Conservation (phyloP, 1,284 basidiomycete genomes). For the Ganoderma sinense region DNA sequence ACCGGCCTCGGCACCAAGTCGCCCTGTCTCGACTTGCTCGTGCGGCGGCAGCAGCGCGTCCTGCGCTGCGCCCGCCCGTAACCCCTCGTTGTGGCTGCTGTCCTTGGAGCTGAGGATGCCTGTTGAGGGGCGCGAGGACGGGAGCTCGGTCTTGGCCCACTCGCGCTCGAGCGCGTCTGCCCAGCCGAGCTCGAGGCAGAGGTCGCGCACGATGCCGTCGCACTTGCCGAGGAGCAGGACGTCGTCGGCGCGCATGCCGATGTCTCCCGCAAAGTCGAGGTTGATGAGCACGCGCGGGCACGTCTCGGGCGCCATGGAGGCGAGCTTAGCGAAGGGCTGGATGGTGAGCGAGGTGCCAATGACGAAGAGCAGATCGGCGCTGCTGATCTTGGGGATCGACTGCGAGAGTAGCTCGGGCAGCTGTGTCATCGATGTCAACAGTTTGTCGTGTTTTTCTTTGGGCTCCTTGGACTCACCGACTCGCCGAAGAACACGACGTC, state of each 20-base stretch:
- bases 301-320: conserved; percentile 50
- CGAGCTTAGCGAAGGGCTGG: conserved; percentile 78
- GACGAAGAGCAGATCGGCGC: conserved; percentile 88
- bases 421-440: conserved; percentile 41
- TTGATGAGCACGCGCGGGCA: conserved; percentile 80
- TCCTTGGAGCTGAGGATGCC: conserved; percentile 4
- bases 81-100: conserved; percentile 13
- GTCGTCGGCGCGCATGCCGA: conserved; percentile 63
- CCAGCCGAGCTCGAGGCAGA: conserved; percentile 76
- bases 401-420: conserved; percentile 64
- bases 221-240: conserved; percentile 72
- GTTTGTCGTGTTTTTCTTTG: not conserved
- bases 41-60: conserved; percentile 19
- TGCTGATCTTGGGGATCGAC: conserved; percentile 55
- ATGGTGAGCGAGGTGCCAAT: conserved; percentile 92
- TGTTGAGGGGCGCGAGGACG: conserved; percentile 18
- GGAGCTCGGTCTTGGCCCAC: conserved; percentile 59
- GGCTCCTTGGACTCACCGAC: conserved; percentile 46
- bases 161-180: conserved; percentile 62
- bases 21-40: conserved; percentile 20
- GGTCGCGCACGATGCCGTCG: conserved; percentile 65
- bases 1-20: not conserved
- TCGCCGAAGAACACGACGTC: conserved; percentile 96
- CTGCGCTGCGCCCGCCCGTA: conserved; percentile 27
- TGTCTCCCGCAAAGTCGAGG: conserved; percentile 68